A percentile compares a stretch with the other conserved stretches of the same genome.
phyloP scores from a whole-genome alignment of 352 stramenopile genomes.

The Pythium oligandrum region DNA sequence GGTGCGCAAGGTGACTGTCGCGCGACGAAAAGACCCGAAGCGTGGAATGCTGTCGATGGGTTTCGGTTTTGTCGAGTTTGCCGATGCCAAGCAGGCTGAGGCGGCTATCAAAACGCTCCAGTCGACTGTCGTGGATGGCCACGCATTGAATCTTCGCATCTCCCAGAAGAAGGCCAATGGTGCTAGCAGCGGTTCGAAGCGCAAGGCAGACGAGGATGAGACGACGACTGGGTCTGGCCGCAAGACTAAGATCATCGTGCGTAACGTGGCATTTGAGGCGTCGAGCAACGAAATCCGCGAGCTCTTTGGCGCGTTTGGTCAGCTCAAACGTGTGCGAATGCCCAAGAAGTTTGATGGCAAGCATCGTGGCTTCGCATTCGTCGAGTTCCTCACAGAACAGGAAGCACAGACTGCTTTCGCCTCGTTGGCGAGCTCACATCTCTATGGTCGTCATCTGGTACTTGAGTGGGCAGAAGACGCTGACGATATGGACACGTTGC shows the following conservation, averaged over 20 bases:
- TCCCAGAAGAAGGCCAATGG: constrained; percentile 79
- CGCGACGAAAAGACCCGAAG: constrained; percentile 78
- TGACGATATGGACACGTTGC: constrained; percentile 80
- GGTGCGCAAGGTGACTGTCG: constrained; percentile 86
- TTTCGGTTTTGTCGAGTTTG: constrained; percentile 99
- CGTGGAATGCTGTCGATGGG: constrained; percentile 92
- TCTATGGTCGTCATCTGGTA: constrained; percentile 98
- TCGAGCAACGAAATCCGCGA: constrained; percentile 95
- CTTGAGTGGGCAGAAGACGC: constrained; percentile 95
- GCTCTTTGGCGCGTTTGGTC: constrained; percentile 96
- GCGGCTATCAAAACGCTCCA: constrained; percentile 77
- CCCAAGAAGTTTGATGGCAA: constrained; percentile 98
- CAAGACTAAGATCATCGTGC: constrained; percentile 97
- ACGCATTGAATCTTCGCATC: constrained; percentile 93
- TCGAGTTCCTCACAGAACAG: constrained; percentile 96
- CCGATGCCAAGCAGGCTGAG: constrained; percentile 78
- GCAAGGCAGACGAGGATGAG: constrained; percentile 32
- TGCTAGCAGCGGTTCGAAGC: constrained; percentile 15
- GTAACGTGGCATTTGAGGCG: constrained; percentile 98
- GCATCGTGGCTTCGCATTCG: constrained; percentile 98
- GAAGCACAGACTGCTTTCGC: constrained; percentile 92
- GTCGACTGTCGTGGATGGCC: constrained; percentile 90
- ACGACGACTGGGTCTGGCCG: constrained; percentile 23
- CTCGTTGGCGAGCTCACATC: constrained; percentile 93
- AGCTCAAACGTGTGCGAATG: constrained; percentile 97